Percentiles rank a stretch among this genome's conserved stretches.
phyloP scores from a whole-genome alignment of 352 stramenopile species.

The Peronospora destructor region DNA sequence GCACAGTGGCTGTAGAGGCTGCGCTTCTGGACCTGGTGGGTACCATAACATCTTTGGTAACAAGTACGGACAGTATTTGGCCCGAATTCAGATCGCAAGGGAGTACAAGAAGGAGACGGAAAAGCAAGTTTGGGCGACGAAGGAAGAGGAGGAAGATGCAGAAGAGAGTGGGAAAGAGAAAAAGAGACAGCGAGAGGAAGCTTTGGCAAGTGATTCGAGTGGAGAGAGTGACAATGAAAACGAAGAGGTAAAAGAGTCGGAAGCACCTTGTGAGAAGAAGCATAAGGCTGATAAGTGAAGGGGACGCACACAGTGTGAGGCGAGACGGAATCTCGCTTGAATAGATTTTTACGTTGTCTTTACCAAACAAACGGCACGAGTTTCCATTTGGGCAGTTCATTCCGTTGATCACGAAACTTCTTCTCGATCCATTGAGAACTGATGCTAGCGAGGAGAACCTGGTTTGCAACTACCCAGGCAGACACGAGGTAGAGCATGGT shows the following conservation, averaged over 20 bases:
- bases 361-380: conserved; percentile 30
- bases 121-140: conserved; percentile 42
- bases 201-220: conserved; percentile 18
- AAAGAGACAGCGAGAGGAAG: conserved; percentile 30
- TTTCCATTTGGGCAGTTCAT: conserved; percentile 38
- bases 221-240: conserved; percentile 32
- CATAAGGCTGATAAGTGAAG: conserved; percentile 16
- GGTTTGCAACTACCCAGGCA: conserved; percentile 58
- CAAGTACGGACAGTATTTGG: conserved; percentile 98
- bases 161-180: conserved; percentile 31
- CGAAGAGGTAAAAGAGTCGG: conserved; percentile 27
- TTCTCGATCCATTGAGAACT: conserved; percentile 46
- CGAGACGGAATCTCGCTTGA: neutral
- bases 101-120: conserved; percentile 43
- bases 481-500: conserved; percentile 41
- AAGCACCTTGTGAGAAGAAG: conserved; percentile 23
- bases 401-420: conserved; percentile 45
- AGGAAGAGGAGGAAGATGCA: conserved; percentile 61
- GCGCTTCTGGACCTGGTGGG: conserved; percentile 89
- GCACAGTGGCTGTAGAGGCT: conserved; percentile 96
- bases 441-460: conserved; percentile 46
- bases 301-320: neutral
- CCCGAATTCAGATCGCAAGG: conserved; percentile 91
- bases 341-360: conserved; percentile 11
- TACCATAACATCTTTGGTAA: conserved; percentile 99